Conservation (phyloP, 2,329 filamentous ascomycete species). For the Phialophora macrospora region DNA sequence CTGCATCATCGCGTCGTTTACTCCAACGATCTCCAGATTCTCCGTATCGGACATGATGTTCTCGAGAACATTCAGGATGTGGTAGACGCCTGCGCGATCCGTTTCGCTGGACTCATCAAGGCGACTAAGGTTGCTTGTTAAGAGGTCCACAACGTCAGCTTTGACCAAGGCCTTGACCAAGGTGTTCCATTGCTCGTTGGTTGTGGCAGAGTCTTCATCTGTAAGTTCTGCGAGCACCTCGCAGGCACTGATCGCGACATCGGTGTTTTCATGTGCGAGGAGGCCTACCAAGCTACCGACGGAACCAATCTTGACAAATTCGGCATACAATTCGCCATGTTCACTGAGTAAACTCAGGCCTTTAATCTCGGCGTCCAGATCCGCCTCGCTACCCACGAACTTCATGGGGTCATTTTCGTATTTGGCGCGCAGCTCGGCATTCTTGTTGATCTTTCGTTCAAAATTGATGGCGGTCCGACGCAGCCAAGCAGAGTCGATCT, state of each 20-base stretch:
- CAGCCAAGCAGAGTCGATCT: constrained; percentile 83
- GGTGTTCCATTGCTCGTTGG: constrained; percentile 77
- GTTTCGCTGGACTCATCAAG: constrained; percentile 73
- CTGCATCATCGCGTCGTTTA: constrained; percentile 68
- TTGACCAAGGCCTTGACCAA: constrained; percentile 70
- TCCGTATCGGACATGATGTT: constrained; percentile 75
- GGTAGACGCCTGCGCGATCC: constrained; percentile 85
- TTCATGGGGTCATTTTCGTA: constrained; percentile 79
- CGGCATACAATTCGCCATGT: constrained; percentile 79
- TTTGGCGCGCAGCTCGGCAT: constrained; percentile 84
- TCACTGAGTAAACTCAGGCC: constrained; percentile 83
- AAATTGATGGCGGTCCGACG: constrained; percentile 80
- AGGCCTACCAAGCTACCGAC: constrained; percentile 76
- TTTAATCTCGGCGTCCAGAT: constrained; percentile 87
- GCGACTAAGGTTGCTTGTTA: constrained; percentile 77
- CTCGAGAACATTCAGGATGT: constrained; percentile 80
- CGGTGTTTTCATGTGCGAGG: constrained; percentile 92
- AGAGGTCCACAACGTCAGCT: constrained; percentile 72
- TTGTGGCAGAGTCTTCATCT: constrained; percentile 86
- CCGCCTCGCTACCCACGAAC: constrained; percentile 74
- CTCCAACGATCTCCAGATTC: constrained; percentile 70
- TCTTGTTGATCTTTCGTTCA: constrained; percentile 88
- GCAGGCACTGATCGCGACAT: constrained; percentile 89
- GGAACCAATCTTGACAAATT: constrained; percentile 77
- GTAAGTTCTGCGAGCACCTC: constrained; percentile 90